Percentiles rank a stretch among this genome's conserved stretches.
phyloP scores from a whole-genome alignment of 208 protist genomes.

The Trypanosoma grayi region DNA sequence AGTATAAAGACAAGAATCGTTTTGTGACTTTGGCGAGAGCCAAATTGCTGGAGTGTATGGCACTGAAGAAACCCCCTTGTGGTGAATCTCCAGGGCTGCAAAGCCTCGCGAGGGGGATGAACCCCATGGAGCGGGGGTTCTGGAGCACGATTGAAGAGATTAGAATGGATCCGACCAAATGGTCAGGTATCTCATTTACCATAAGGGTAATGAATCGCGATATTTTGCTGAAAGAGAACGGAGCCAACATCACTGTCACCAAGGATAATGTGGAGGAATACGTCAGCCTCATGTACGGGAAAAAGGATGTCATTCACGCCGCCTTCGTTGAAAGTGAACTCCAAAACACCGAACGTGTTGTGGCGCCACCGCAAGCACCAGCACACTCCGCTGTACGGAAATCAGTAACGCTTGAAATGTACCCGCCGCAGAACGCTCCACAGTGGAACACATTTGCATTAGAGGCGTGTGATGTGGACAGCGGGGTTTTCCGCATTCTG shows the following conservation, averaged over 20 bases:
- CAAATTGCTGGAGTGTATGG: slow-evolving; percentile 13
- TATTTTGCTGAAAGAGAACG: slow-evolving; percentile 15
- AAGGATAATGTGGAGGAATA: slow-evolving; percentile 19
- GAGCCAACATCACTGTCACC: slow-evolving; percentile 4
- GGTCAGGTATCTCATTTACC: not conserved
- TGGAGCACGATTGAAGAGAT: slow-evolving; percentile 14
- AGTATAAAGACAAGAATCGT: slow-evolving; percentile 16
- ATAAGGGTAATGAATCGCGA: slow-evolving; percentile 4
- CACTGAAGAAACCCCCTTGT: not conserved
- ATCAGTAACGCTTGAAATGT: not conserved
- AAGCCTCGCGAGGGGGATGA: not conserved
- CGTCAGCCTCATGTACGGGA: slow-evolving; percentile 5
- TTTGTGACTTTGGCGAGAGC: slow-evolving; percentile 11
- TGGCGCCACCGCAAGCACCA: not conserved
- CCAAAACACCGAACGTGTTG: not conserved
- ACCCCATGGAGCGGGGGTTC: slow-evolving; percentile 4
- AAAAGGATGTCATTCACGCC: slow-evolving; percentile 15
- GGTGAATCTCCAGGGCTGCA: not conserved
- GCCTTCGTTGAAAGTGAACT: slow-evolving; percentile 21
- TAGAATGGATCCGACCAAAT: not conserved
- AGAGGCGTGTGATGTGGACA: not conserved
- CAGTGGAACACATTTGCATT: slow-evolving; percentile 26
- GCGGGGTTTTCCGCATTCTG: slow-evolving; percentile 6
- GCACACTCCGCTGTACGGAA: not conserved
- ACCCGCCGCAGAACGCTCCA: slow-evolving; percentile 14